Base-by-base conservation (phyloP, 176 grass and related monocot genomes). In the Musa acuminata region DNA sequence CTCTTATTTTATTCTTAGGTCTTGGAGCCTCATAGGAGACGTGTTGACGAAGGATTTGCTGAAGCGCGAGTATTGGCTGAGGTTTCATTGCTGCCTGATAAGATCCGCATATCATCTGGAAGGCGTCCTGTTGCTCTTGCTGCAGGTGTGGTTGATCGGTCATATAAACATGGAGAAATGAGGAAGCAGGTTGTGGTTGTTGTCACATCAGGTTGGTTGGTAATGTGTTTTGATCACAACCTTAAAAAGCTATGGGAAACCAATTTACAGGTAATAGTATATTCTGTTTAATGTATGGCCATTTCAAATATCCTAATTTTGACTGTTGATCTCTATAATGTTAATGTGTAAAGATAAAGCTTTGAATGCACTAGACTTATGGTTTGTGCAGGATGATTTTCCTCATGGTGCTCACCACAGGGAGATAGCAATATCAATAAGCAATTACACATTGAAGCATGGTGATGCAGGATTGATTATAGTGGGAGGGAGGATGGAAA, bases 181-280 rank as follows among this genome's bases (percentile, higher is more conserved):
- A 87, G 29, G 64, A 91, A 98, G 82, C 84, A 93, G 82, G 75
- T 98, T 68, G 81, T 98, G 71, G 90, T 98, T 80, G 88, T 98
- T 43, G 94, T 98, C 75, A 98, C 94, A 22, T 98, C 90, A 3
- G 90, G 94, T 0, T 98, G 94, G 94, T 85, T 82, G 52, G 86
- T 98, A 72, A 98, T 98, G 90, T 98, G 90, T 80, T 98, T 98
- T 75, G 90, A 98, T 75, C 94, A 98, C 87, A 98, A 98, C 80
- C 90, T 98, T 54, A 98, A 93, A 4, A 98, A 93, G 72, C 83
- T 98, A 4, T 98, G 94, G 94, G 94, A 98, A 78, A 80, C 76
- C 19, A 98, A 93, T 81, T 87, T 98, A 27, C 90, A 93, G 87
- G 87, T 76, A 53, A 72, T 49, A 67, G 73, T 1, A 26, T 67